A percentile compares a stretch with the other conserved stretches of the same genome.
Evolutionary conservation across 2,329 filamentous ascomycete genomes (phyloP).

Genomic region (Alternaria brassicicola): DNA sequence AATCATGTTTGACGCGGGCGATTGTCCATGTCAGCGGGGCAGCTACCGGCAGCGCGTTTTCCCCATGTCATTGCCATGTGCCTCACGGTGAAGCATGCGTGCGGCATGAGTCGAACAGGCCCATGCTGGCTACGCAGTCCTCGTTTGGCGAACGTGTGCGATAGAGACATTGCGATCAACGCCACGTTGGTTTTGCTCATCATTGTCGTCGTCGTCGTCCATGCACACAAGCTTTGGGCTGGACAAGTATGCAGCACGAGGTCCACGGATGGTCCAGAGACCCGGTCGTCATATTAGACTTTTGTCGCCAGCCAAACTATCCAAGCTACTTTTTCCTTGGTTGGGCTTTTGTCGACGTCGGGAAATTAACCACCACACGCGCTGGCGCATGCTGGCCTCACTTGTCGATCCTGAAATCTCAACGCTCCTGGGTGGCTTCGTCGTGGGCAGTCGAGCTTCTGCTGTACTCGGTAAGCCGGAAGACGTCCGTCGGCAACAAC

Average conservation of each 20-base stretch:
- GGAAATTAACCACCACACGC: not conserved
- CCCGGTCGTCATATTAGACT: constrained; percentile 4
- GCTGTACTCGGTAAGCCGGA: not conserved
- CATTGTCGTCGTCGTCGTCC: not conserved
- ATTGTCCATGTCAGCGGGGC: constrained; percentile 22
- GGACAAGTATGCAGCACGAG: not conserved
- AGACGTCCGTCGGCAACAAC: not conserved
- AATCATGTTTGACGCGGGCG: not conserved
- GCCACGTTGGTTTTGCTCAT: not conserved
- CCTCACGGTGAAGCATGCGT: not conserved
- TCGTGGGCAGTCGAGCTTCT: not conserved
- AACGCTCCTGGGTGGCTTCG: not conserved
- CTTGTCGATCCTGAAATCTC: not conserved
- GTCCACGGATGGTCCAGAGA: constrained; percentile 1
- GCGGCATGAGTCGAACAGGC: not conserved
- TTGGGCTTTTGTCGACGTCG: not conserved
- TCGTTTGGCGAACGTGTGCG: not conserved
- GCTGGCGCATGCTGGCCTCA: not conserved
- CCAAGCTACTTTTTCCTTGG: not conserved
- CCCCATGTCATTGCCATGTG: not conserved
- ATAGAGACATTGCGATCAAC: not conserved
- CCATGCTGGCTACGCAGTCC: not conserved
- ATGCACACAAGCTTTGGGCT: not conserved
- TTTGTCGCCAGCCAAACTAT: not conserved
- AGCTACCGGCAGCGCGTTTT: constrained; percentile 6